phyloP scores from a whole-genome alignment of 208 protist genomes.

The Trypanosoma caninum region DNA sequence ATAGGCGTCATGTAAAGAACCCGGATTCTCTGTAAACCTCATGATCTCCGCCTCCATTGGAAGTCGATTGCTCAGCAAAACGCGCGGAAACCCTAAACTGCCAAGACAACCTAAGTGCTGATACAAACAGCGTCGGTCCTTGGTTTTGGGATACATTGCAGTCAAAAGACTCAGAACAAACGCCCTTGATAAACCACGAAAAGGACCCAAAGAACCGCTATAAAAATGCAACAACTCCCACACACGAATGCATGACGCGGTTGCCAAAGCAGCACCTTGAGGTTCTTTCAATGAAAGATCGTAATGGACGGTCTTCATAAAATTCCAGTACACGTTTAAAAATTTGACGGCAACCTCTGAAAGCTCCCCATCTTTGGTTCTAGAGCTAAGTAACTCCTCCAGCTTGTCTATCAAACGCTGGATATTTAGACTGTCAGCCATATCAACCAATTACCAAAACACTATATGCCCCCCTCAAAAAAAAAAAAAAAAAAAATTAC shows the following conservation, averaged over 20 bases:
- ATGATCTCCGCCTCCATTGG: conserved; percentile 25
- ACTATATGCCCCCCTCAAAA: too few relatives aligned
- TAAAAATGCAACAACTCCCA: conserved; percentile 78
- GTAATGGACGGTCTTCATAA: conserved; percentile 29
- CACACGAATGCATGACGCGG: conserved; percentile 70
- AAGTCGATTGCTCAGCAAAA: conserved; percentile 22
- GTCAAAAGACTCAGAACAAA: conserved; percentile 51
- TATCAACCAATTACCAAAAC: too few relatives aligned
- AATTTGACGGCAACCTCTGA: neutral
- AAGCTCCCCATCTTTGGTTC: neutral
- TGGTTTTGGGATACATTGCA: conserved; percentile 69
- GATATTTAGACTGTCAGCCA: conserved; percentile 8
- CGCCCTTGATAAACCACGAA: conserved; percentile 23
- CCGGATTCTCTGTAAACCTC: neutral
- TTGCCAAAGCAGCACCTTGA: conserved; percentile 60
- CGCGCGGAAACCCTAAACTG: conserved; percentile 15
- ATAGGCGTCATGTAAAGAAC: conserved; percentile 4
- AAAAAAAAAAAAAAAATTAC: too few relatives aligned
- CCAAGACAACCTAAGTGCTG: conserved; percentile 46
- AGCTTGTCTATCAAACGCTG: conserved; percentile 12
- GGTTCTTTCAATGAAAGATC: conserved; percentile 33
- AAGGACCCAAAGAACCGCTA: conserved; percentile 27
- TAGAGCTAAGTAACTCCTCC: neutral
- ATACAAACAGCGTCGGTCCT: conserved; percentile 68
- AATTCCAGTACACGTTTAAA: conserved; percentile 10